Percentiles rank a stretch among this genome's conserved stretches.
These are phyloP conservation scores for Mortierella polycephala DNA, from an alignment of 371 early-diverging fungal genomes.

Conservation along the genomic window DNA sequence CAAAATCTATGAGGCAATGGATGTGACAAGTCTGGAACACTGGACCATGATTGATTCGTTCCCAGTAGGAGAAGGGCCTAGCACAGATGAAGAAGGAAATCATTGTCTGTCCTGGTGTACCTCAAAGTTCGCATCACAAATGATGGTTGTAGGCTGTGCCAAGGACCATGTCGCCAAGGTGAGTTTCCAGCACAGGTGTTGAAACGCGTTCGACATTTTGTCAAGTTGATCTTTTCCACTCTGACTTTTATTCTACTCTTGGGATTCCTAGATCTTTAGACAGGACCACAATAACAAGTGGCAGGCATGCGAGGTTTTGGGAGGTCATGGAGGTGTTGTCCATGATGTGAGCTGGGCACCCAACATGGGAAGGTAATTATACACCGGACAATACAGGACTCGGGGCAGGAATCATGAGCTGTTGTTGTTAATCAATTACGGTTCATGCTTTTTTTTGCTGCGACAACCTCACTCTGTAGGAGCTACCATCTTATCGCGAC, in stretches of 20 bases:
- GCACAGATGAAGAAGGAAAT: constrained; percentile 67
- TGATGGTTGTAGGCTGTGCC: constrained; percentile 92
- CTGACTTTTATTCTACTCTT: not conserved
- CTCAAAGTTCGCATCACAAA: constrained; percentile 77
- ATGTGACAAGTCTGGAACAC: constrained; percentile 79
- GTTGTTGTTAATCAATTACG: not conserved
- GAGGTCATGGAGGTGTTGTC: constrained; percentile 77
- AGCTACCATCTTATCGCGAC: constrained; percentile 94
- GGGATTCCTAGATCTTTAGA: constrained; percentile 62
- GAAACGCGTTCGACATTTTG: not conserved
- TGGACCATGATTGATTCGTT: constrained; percentile 88
- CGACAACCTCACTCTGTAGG: constrained; percentile 39
- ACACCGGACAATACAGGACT: too few relatives aligned
- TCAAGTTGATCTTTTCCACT: not conserved
- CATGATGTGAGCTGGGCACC: constrained; percentile 92
- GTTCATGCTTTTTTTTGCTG: not conserved
- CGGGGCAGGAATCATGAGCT: not conserved
- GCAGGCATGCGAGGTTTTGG: constrained; percentile 71
- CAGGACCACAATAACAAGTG: constrained; percentile 74
- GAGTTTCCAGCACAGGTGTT: not conserved
- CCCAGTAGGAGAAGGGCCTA: constrained; percentile 54
- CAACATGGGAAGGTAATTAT: constrained; percentile 75
- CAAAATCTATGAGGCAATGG: constrained; percentile 91
- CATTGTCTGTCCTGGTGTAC: constrained; percentile 93
- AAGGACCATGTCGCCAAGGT: constrained; percentile 83